A percentile compares a stretch with the other conserved stretches of the same genome.
phyloP scores from a whole-genome alignment of 1,284 basidiomycete genomes.

The Peniophora sp. region DNA sequence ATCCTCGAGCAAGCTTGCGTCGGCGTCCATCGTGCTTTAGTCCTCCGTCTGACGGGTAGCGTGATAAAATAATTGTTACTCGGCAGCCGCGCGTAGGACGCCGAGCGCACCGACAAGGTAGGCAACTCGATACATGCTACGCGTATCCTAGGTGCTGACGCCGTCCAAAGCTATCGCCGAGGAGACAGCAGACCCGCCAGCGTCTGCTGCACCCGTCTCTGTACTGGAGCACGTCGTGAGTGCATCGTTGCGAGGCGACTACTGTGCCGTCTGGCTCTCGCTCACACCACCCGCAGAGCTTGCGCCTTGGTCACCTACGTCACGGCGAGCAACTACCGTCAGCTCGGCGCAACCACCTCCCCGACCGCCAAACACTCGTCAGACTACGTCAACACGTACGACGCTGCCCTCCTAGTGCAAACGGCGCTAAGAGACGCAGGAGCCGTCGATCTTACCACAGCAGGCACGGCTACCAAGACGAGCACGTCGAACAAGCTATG shows the following conservation, averaged over 20 bases:
- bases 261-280: neutral
- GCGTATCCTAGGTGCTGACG: conserved; percentile 10
- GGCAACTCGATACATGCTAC: conserved; percentile 15
- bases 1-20: neutral
- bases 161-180: conserved; percentile 23
- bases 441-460: conserved; percentile 21
- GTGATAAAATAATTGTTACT: conserved; percentile 1
- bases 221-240: conserved; percentile 35
- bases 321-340: conserved; percentile 5
- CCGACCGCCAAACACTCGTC: conserved; percentile 36
- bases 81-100: conserved; percentile 15
- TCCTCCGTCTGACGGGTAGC: neutral
- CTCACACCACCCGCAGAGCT: neutral
- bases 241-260: conserved; percentile 20
- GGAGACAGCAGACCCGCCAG: conserved; percentile 20
- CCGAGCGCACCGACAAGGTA: conserved; percentile 22
- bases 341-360: conserved; percentile 29
- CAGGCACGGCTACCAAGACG: conserved; percentile 2
- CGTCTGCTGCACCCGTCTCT: conserved; percentile 24
- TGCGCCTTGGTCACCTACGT: neutral
- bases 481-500: too few relatives aligned
- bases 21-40: neutral
- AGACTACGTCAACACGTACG: conserved; percentile 32
- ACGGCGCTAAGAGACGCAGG: conserved; percentile 58
- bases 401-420: conserved; percentile 36